Evolutionary conservation across 768 basidiomycete species (phyloP), one percentile per base, ranked within the genome.

Genomic region (Mycena vitilis): DNA sequence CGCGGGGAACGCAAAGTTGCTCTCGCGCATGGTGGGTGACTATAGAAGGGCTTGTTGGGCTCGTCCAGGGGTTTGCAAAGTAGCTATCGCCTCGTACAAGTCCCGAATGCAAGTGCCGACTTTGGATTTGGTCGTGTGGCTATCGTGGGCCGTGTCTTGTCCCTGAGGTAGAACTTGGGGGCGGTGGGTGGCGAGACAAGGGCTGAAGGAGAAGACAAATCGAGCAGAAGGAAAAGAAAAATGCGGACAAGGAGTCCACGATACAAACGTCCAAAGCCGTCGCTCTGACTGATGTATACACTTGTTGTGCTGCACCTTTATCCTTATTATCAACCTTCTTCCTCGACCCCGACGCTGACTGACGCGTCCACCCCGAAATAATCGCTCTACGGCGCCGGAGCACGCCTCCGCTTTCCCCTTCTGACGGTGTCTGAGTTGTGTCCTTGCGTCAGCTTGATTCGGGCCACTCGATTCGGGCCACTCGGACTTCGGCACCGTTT

Each of bases 1-100:
- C 53, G 90, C 89, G 20, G 96, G 95, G 83, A 96, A 97, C 22
- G 91, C 91, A 82, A 95, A 96, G 86, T 96, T 98, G 74, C 93
- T 92, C 79, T 98, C 96, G 71, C 96, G 89, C 96, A 98, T 98
- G 60, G 59, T 72, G 55, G 73, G 45, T 40, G 34, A 37, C 52
- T 16, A 30, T 30, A 49, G n/a, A 13, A 23, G n/a, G 51, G 40
- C 51, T n/a, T 42, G 40, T 6, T 6, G 48, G 60, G 60, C n/a
- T 61, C 48, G 37, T 51, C 37, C 60, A 25, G 37, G 48, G 60
- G 37, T n/a, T 62, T 37, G 60, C 51, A 42, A 20, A 44, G 60
- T 40, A 51, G 51, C 36, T 60, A 60, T 51, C 47, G 59, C 20
- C n/a, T 60, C 36, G 59, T 9, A 60, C 25, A 47, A 20, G 59